phyloP scores from a whole-genome alignment of 805 yeast genomes.

The Nakazawaea ishiwadae region DNA sequence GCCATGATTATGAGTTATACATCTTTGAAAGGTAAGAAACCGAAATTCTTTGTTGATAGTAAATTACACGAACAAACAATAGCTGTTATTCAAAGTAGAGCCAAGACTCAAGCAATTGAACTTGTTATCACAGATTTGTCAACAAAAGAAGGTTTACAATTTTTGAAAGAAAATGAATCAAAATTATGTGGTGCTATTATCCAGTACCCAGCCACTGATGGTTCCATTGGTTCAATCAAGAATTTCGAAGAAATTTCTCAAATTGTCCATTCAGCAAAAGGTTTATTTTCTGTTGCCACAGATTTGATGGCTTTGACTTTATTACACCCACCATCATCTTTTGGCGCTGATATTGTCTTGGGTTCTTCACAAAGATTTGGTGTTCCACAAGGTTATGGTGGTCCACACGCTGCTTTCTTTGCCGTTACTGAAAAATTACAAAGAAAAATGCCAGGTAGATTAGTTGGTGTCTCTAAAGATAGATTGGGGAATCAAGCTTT shows the following conservation, averaged over 20 bases:
- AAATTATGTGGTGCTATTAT: slow-evolving; percentile 74
- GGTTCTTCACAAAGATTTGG: slow-evolving; percentile 96
- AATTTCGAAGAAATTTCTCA: slow-evolving; percentile 56
- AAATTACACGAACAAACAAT: slow-evolving; percentile 83
- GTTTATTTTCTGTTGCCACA: slow-evolving; percentile 80
- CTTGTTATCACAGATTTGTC: slow-evolving; percentile 53
- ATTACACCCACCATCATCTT: slow-evolving; percentile 75
- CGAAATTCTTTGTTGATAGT: slow-evolving; percentile 65
- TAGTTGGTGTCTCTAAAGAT: slow-evolving; percentile 90
- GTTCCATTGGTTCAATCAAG: slow-evolving; percentile 47
- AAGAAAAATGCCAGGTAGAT: slow-evolving; percentile 94
- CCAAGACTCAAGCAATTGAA: slow-evolving; percentile 66
- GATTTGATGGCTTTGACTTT: slow-evolving; percentile 87
- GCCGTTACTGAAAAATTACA: slow-evolving; percentile 78
- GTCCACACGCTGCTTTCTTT: slow-evolving; percentile 98
- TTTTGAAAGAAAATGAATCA: slow-evolving; percentile 29
- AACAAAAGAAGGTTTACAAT: slow-evolving; percentile 31
- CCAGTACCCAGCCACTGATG: slow-evolving; percentile 90
- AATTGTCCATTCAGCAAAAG: slow-evolving; percentile 63
- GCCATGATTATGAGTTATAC: slow-evolving; percentile 86
- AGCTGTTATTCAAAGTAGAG: slow-evolving; percentile 74
- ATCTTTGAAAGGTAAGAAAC: slow-evolving; percentile 60
- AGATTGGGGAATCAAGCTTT: slow-evolving; percentile 85
- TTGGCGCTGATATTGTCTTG: slow-evolving; percentile 88
- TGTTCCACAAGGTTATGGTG: slow-evolving; percentile 97